Evolutionary conservation across 305 asterid genomes (phyloP).

Genomic region (Solanum hybrid): DNA sequence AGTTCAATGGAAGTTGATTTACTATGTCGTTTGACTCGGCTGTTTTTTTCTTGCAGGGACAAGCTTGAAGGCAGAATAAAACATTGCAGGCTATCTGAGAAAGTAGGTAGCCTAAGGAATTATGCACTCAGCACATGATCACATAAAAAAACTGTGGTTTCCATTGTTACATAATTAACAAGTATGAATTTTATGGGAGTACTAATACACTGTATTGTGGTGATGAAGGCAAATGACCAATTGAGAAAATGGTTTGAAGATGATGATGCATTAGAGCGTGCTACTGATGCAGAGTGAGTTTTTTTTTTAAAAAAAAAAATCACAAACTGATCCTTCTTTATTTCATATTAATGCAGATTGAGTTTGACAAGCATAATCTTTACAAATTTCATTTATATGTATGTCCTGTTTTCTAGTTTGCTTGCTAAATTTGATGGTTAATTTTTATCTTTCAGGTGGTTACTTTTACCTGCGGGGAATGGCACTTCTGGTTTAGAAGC

Average conservation of each 20-base stretch:
- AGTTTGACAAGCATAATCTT: not conserved
- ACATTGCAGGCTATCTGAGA: conserved; percentile 83
- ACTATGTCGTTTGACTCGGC: not conserved
- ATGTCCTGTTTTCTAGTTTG: not conserved
- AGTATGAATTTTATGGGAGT: not conserved
- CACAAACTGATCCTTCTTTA: too few relatives aligned
- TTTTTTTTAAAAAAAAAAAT: too few relatives aligned
- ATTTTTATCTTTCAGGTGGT: conserved; percentile 45
- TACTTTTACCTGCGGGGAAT: conserved; percentile 51
- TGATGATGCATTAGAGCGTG: conserved; percentile 88
- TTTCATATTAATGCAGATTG: too few relatives aligned
- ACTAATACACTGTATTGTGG: conserved; percentile 6
- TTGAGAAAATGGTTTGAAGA: conserved; percentile 65
- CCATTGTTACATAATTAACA: not conserved
- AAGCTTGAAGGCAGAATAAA: conserved; percentile 78
- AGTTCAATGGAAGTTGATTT: not conserved
- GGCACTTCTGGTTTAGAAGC: conserved; percentile 48
- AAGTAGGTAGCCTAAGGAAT: conserved; percentile 37
- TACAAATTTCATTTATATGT: not conserved
- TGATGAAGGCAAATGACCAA: conserved; percentile 61
- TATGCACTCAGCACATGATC: not conserved
- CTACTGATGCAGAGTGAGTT: conserved; percentile 77
- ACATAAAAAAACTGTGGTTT: not conserved
- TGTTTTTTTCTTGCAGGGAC: conserved; percentile 34
- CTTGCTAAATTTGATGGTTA: not conserved